Evolutionary conservation across 495 filamentous ascomycete species (phyloP).

Genomic region (Symbiotaphrina buchneri): DNA sequence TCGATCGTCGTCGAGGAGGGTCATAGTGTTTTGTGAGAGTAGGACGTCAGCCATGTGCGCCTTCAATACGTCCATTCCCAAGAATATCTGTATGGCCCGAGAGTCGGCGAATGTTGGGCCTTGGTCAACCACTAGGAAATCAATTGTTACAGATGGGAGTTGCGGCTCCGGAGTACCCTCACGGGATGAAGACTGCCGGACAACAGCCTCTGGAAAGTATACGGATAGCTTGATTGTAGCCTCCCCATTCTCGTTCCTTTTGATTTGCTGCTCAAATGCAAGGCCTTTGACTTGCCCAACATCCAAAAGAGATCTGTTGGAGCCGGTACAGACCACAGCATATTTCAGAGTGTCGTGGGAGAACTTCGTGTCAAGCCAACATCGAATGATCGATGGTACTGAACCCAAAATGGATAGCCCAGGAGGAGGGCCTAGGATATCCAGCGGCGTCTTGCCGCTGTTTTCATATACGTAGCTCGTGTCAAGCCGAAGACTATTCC

Average conservation of each 20-base stretch:
- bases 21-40: slow-evolving; percentile 75
- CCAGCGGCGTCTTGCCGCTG: slow-evolving; percentile 39
- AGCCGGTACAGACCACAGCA: slow-evolving; percentile 79
- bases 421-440: slow-evolving; percentile 50
- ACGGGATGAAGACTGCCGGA: slow-evolving; percentile 51
- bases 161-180: slow-evolving; percentile 53
- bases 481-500: slow-evolving; percentile 70
- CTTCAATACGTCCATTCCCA: slow-evolving; percentile 74
- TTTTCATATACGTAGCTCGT: slow-evolving; percentile 40
- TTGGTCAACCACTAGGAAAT: slow-evolving; percentile 47
- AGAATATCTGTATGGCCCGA: slow-evolving; percentile 48
- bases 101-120: slow-evolving; percentile 19
- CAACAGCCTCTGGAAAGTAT: slow-evolving; percentile 75
- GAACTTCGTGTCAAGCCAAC: slow-evolving; percentile 76
- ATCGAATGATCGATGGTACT: slow-evolving; percentile 82
- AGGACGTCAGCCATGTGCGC: slow-evolving; percentile 77
- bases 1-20: slow-evolving; percentile 65
- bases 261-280: slow-evolving; percentile 42
- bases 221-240: slow-evolving; percentile 54
- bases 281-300: slow-evolving; percentile 48
- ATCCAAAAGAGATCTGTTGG: slow-evolving; percentile 62
- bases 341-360: slow-evolving; percentile 75
- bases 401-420: slow-evolving; percentile 65
- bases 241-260: slow-evolving; percentile 32
- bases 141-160: slow-evolving; percentile 53